Base-by-base conservation (phyloP, 2,329 filamentous ascomycete genomes). In the Phialophora tarda region DNA sequence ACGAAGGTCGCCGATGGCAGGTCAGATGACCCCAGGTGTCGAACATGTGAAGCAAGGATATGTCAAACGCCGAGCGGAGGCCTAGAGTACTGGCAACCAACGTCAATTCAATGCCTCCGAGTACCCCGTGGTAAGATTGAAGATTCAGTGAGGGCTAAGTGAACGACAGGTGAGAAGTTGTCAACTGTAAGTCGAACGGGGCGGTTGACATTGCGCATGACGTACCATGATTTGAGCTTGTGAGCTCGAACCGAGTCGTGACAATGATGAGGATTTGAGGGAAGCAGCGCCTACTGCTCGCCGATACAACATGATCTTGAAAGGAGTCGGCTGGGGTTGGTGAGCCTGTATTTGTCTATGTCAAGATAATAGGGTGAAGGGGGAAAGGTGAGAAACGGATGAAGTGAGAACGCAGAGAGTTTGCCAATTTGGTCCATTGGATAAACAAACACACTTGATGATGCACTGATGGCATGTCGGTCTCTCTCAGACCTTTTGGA, bases 381-480 rank as follows among this genome's bases (percentile, higher is more conserved):
- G 12, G 38, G 8, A 1, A 44, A 44, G 17, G 38, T 44, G 17
- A n/a, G 38, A n/a, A 5, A n/a, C 1, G 38, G 38, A 44, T n/a
- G 17, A 44, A 41, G 38, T 17, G 7, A 44, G 14, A 44, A 44
- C 38, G 11, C 1, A n/a, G 14, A 6, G 14, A 44, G 14, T n/a
- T 44, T 44, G 48, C 21, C 21, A 51, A 26, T 17, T 28, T 51
- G 10, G 10, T 24, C 21, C 48, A 51, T 28, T 51, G 48, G 14
- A 51, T 23, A 26, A 51, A 28, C 24, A 51, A 51, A 28, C 24
- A 51, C 24, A 51, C 2, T 51, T 51, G 1, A 14, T 26, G 48
- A 51, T 51, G 48, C 48, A 26, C 48, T 51, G 48, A 26, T 26
- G 24, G 48, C 48, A 51, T 51, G 14, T 51, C 17, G 21, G 10